Evolutionary conservation across 768 basidiomycete species (phyloP).

Genomic region (Panaeolus cyanescens): DNA sequence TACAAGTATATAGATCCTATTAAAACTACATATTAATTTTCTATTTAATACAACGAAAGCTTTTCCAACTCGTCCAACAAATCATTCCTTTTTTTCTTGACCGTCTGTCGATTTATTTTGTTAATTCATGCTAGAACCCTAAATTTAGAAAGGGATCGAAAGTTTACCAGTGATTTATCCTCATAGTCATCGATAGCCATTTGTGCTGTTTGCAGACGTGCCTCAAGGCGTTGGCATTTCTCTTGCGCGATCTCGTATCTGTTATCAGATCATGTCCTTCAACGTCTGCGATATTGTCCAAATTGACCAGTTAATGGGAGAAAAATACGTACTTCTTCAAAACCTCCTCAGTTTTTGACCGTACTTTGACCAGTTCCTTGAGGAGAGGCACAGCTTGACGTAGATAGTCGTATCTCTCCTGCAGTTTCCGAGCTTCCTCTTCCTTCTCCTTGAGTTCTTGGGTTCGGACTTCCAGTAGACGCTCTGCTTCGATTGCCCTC

Average conservation of each 20-base stretch:
- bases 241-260: background rate
- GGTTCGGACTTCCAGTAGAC: slow-evolving; percentile 16
- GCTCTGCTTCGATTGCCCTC: slow-evolving; percentile 29
- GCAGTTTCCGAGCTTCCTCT: slow-evolving; percentile 18
- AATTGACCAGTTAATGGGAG: background rate
- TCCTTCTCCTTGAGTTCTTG: slow-evolving; percentile 21
- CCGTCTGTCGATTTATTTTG: background rate
- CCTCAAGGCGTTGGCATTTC: background rate
- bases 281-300: background rate
- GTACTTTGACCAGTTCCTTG: slow-evolving; percentile 19
- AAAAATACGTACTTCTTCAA: slow-evolving; percentile 27
- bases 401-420: slow-evolving; percentile 10
- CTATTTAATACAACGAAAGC: background rate
- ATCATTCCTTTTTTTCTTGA: background rate
- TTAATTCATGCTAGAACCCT: background rate
- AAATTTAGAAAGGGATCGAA: background rate
- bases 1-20: too few species aligned
- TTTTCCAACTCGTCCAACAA: background rate
- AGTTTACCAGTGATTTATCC: background rate
- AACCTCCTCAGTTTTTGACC: slow-evolving; percentile 24
- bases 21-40: too few species aligned
- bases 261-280: background rate
- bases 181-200: slow-evolving; percentile 1
- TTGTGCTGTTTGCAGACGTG: background rate
- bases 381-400: background rate